Evolutionary conservation across 148 eudicot genomes (phyloP), one percentile per base, ranked within the genome.

Genomic region (Chenopodium suecicum): DNA sequence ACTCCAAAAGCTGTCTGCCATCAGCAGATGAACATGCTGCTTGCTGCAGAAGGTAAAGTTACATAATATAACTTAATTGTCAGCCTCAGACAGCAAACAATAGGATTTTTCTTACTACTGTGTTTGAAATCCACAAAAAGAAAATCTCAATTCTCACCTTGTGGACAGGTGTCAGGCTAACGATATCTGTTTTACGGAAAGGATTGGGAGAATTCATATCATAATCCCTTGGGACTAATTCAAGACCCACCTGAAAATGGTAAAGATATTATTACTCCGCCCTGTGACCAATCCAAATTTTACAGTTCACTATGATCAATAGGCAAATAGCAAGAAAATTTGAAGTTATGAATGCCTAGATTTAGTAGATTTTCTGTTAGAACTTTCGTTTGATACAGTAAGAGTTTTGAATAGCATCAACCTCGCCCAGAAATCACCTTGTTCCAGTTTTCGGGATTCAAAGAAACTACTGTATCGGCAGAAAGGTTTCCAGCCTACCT

Each of bases 21-120:
- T 97, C 99, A 25, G 99, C 99, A 77, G 99, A 94, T 66, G 99
- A 97, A 82, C 99, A 97, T 72, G 99, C 99, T 37, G 99, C 99
- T 97, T 97, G 99, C 99, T 97, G 92, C 77, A 88, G 78, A 65
- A 74, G 74, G 77, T 78, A 77, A 78, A 54, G 75, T 70, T 16
- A 9, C 37, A 79, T 32, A 75, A 22, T 79, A 56, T 72, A 19
- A 75, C 62, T 20, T 4, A 62, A 20, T 68, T 32, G 31, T 74
- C 78, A 58, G n/a, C 83, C 34, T 73, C 56, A 74, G 60, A 63
- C 65, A 76, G 75, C 60, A 81, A 16, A 47, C 62, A 79, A 66
- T 70, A 34, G 19, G n/a, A 75, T 71, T 23, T 50, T 52, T 44
- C 44, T 20, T 73, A 63, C 58, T 73, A 70, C 41, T 62, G 31